Evolutionary conservation across 495 filamentous ascomycete species (phyloP).

Genomic region (Aspergillus sclerotiicarbonarius): DNA sequence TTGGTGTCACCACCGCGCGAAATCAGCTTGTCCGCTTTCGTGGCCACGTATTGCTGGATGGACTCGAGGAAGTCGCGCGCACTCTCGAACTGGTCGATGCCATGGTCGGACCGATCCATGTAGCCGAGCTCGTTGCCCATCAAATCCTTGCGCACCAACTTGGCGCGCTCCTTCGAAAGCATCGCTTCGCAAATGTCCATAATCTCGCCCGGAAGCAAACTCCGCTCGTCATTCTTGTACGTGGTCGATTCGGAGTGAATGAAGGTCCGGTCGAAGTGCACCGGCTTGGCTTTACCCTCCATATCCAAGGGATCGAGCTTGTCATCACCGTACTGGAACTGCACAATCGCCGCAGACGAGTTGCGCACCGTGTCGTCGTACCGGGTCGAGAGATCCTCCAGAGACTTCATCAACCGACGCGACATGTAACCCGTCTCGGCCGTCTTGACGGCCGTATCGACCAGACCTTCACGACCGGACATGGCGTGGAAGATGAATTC

Average conservation of each 20-base stretch:
- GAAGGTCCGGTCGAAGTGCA: slow-evolving; percentile 90
- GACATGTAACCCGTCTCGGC: slow-evolving; percentile 99
- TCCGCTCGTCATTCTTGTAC: slow-evolving; percentile 69
- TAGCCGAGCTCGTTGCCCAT: slow-evolving; percentile 56
- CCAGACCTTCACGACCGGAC: slow-evolving; percentile 94
- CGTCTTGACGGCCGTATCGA: slow-evolving; percentile 99
- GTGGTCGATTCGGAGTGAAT: slow-evolving; percentile 76
- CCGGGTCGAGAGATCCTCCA: slow-evolving; percentile 87
- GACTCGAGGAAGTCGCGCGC: slow-evolving; percentile 77
- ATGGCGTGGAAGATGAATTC: slow-evolving; percentile 99
- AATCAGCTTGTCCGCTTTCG: slow-evolving; percentile 54
- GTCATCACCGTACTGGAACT: slow-evolving; percentile 97
- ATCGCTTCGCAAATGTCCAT: slow-evolving; percentile 59
- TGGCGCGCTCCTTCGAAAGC: slow-evolving; percentile 62
- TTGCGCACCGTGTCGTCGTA: slow-evolving; percentile 96
- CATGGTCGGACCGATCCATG: slow-evolving; percentile 60
- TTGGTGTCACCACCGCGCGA: slow-evolving; percentile 40
- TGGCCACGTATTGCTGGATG: slow-evolving; percentile 65
- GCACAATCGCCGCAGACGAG: slow-evolving; percentile 78
- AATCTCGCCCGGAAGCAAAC: slow-evolving; percentile 74
- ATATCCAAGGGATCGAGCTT: slow-evolving; percentile 94
- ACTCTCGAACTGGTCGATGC: slow-evolving; percentile 81
- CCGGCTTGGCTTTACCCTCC: slow-evolving; percentile 91
- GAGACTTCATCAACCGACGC: slow-evolving; percentile 92
- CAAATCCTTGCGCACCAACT: slow-evolving; percentile 58